These are phyloP conservation scores for Fraxinus excelsior DNA, from an alignment of 257 asterid species.

Conservation along the genomic window DNA sequence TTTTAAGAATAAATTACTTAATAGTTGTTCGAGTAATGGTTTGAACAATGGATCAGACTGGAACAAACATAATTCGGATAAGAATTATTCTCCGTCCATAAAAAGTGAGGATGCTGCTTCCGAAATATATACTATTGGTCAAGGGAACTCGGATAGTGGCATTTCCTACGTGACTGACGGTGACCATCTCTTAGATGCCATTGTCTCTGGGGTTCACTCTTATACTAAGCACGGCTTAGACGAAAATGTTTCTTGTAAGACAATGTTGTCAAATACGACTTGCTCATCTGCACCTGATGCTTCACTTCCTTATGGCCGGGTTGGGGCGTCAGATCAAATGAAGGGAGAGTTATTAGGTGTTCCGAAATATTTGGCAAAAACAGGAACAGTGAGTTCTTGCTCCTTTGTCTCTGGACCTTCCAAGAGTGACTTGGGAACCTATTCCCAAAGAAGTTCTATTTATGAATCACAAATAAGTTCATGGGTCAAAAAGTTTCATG, in stretches of 20 bases:
- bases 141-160: conserved; percentile 53
- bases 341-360: conserved; percentile 61
- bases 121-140: conserved; percentile 38
- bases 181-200: conserved; percentile 79
- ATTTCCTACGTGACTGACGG: conserved; percentile 41
- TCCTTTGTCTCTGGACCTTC: conserved; percentile 40
- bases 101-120: conserved; percentile 41
- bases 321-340: conserved; percentile 44
- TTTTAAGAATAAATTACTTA: conserved; percentile 61
- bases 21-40: conserved; percentile 44
- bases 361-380: conserved; percentile 53
- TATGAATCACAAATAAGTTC: conserved; percentile 73
- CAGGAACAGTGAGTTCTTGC: conserved; percentile 47
- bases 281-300: conserved; percentile 49
- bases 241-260: conserved; percentile 55
- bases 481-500: conserved; percentile 59
- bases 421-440: conserved; percentile 49
- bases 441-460: conserved; percentile 63
- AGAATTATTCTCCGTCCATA: conserved; percentile 27
- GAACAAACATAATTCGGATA: conserved; percentile 32
- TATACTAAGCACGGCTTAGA: conserved; percentile 43
- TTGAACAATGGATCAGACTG: conserved; percentile 36
- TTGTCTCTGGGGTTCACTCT: conserved; percentile 50
- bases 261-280: conserved; percentile 51
- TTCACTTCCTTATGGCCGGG: conserved; percentile 48